Percentiles rank a stretch among this genome's conserved stretches.
Conservation (phyloP, 106 monocot genomes). For the Amphibolis antarctica region DNA sequence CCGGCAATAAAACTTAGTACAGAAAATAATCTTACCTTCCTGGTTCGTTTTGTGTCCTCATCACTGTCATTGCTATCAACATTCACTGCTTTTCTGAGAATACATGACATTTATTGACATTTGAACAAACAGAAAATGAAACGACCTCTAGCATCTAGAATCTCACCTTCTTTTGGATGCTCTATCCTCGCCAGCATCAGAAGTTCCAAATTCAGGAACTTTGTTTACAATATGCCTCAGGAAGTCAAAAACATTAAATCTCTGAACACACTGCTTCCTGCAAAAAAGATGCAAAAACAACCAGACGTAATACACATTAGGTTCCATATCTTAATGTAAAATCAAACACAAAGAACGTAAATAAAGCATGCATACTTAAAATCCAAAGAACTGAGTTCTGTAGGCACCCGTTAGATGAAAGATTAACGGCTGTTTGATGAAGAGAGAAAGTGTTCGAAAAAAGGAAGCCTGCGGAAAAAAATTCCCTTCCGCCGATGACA, state of each 20-base stretch:
- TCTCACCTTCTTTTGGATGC: slow-evolving; percentile 38
- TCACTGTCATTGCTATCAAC: slow-evolving; percentile 36
- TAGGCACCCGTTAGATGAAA: no score
- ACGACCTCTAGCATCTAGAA: background rate
- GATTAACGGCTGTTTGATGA: no score
- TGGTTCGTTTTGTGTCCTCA: slow-evolving; percentile 33
- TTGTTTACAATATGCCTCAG: slow-evolving; percentile 59
- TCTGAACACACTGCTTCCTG: slow-evolving; percentile 80
- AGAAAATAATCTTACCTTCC: slow-evolving; percentile 30
- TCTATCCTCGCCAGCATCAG: slow-evolving; percentile 54
- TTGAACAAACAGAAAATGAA: background rate
- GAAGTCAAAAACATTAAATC: slow-evolving; percentile 61
- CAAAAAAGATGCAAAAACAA: no score
- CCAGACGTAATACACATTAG: background rate
- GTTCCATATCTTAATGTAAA: no score
- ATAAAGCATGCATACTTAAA: no score
- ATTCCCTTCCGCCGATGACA: no score
- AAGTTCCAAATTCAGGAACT: slow-evolving; percentile 62
- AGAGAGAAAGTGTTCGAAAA: no score
- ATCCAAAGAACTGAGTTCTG: no score
- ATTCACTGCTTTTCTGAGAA: slow-evolving; percentile 40
- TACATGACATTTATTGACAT: background rate
- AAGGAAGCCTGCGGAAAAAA: no score
- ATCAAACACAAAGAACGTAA: no score
- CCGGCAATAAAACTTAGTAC: no score